Conservation (phyloP, 257 asterid species). For the Nemophila menziesii region DNA sequence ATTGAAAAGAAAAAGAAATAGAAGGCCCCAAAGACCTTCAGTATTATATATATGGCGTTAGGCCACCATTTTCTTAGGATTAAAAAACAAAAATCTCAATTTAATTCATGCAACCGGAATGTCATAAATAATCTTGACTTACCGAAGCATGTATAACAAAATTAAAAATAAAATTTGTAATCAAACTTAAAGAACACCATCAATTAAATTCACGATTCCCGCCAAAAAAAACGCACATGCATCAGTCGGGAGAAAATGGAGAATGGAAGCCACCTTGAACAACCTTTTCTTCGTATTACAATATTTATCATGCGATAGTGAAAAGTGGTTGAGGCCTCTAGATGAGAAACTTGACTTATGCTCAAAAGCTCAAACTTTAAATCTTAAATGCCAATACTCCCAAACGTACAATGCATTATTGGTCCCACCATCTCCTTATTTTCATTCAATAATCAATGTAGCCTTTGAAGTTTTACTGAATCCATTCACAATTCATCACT, state of each 20-base stretch:
- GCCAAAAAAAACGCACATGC: slow-evolving; percentile 53
- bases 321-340: slow-evolving; percentile 21
- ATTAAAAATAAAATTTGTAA: no score
- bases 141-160: no score
- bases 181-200: no score
- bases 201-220: slow-evolving; percentile 24
- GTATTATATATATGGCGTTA: slow-evolving; percentile 32
- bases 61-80: slow-evolving; percentile 57
- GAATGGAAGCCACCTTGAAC: slow-evolving; percentile 14
- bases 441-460: slow-evolving; percentile 33
- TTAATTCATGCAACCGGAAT: no score
- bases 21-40: slow-evolving; percentile 98
- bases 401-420: slow-evolving; percentile 5
- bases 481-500: slow-evolving; percentile 23
- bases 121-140: no score
- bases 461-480: slow-evolving; percentile 14
- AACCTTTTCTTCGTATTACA: neutral
- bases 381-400: slow-evolving; percentile 10
- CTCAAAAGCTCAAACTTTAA: slow-evolving; percentile 20
- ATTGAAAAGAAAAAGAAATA: no score
- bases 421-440: slow-evolving; percentile 35
- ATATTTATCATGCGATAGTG: slow-evolving; percentile 8
- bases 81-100: no score
- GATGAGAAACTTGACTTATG: slow-evolving; percentile 20
- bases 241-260: slow-evolving; percentile 27